Evolutionary conservation across 768 basidiomycete species (phyloP), one percentile per base, ranked within the genome.

Genomic region (Harrya chromipes): DNA sequence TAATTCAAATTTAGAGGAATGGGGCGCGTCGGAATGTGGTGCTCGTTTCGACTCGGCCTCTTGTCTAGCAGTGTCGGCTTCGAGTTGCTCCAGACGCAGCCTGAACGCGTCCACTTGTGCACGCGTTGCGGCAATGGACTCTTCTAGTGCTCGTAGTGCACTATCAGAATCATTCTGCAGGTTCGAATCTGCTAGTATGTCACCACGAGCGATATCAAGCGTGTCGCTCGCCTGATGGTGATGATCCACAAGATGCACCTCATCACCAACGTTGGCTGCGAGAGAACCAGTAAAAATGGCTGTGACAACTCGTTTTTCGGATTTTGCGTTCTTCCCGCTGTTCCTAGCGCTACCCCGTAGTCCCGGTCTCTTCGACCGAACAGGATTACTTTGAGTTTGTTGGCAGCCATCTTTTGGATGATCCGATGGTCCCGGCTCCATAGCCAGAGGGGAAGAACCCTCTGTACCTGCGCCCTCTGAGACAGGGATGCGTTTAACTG

Each of bases 211-310:
- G 36, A 37, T 4, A 4, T 12, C 27, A 23, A 21, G 16, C n/a
- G 4, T 2, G 4, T 21, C 29, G 19, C 23, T 46, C 10, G 43
- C 19, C 33, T 8, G 12, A 34, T 13, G 12, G 17, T 27, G 23
- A 17, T 34, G 36, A 9, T 27, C 45, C 29, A 16, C 27, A 8
- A 40, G 6, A 26, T 45, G 26, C 20, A 6, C 31, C 5, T 17
- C 43, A 8, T 36, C 33, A 3, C 29, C 16, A 10, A n/a, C 13
- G 7, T 14, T 42, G 14, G 52, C 46, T 1, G 57, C 13, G 7
- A 31, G 20, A 33, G 50, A 38, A 13, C 58, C 67, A 2, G 65
- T 61, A 14, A 67, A 67, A 31, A 69, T 66, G 38, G 65, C 65
- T 7, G 67, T 69, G 40, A 67, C 55, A 0, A 67, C 52, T 6